phyloP scores from a whole-genome alignment of 2,329 filamentous ascomycete genomes.

The Monilinia aucupariae region DNA sequence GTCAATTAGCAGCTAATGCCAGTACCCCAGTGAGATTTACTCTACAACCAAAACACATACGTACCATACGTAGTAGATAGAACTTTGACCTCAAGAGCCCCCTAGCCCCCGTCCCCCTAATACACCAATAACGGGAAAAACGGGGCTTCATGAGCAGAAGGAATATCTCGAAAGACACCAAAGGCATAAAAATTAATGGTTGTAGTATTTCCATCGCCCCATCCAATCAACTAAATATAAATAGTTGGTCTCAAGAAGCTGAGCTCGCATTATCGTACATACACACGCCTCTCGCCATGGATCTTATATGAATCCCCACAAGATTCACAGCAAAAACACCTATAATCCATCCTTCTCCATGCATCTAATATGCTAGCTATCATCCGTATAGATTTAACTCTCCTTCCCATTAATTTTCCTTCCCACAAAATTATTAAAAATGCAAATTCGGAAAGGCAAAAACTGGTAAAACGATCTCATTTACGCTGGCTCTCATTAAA shows the following conservation, averaged over 20 bases:
- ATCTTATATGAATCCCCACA: background rate
- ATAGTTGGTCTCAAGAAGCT: background rate
- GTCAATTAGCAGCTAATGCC: no score
- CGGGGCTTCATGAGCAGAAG: no score
- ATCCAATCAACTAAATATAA: background rate
- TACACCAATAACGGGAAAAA: no score
- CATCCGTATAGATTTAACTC: background rate
- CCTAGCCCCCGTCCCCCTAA: no score
- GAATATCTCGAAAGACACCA: no score
- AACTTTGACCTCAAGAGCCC: no score
- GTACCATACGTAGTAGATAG: no score
- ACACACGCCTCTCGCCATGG: background rate
- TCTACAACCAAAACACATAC: no score
- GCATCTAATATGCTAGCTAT: background rate
- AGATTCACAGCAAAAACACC: background rate
- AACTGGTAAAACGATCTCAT: background rate
- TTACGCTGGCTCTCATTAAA: background rate
- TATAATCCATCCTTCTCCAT: background rate
- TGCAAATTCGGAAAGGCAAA: background rate
- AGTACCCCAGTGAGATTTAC: no score
- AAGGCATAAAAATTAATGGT: background rate
- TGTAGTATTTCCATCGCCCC: background rate
- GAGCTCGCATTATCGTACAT: background rate
- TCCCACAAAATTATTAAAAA: background rate
- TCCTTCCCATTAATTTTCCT: background rate